Base-by-base conservation (phyloP, 768 basidiomycete genomes). In the Termitomyces sp. region DNA sequence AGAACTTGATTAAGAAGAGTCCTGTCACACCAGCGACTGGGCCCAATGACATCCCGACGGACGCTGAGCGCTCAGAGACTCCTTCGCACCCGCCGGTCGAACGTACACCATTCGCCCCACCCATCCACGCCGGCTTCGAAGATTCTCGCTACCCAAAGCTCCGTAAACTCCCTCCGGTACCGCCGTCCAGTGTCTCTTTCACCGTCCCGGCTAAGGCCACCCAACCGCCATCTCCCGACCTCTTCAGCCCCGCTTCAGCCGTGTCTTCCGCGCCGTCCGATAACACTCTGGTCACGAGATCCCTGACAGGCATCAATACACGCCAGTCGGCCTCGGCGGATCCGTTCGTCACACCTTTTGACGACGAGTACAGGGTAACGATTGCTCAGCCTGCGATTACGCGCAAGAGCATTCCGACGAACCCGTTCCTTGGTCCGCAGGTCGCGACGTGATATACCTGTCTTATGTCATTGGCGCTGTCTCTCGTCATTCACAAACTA, bases 291-390 rank as follows among this genome's bases (percentile, higher is more conserved):
- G 72, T 79, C 37, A 78, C 79, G 51, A 72, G 77, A 42, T 70
- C 78, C 56, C 69, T 79, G 60, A 78, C 79, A 47, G 73, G 74
- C 26, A 74, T 72, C 24, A 69, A 78, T 63, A 73, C 75, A 20
- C 73, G 75, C 59, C 68, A 75, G 61, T 72, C 78, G 51, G 76
- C 77, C 46, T 66, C 69, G 54, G 67, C 74, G 54, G 72, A 78
- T 62, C 89, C 89, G 53, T 91, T 91, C 66, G 79, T 82, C 57
- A 90, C 88, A 51, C 89, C 90, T 8, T 91, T 91, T 69, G 90
- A 91, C 68, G 88, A 90, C 65, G 87, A 88, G 66, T 76, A 81
- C 56, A 64, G 64, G 34, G 69, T 75, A 36, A 66, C 62, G 49
- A 64, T 72, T 29, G 62, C 65, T 10, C 63, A 61, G 8, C 57